Base-by-base conservation (phyloP, 352 stramenopile genomes). In the Phytophthora aleatoria region DNA sequence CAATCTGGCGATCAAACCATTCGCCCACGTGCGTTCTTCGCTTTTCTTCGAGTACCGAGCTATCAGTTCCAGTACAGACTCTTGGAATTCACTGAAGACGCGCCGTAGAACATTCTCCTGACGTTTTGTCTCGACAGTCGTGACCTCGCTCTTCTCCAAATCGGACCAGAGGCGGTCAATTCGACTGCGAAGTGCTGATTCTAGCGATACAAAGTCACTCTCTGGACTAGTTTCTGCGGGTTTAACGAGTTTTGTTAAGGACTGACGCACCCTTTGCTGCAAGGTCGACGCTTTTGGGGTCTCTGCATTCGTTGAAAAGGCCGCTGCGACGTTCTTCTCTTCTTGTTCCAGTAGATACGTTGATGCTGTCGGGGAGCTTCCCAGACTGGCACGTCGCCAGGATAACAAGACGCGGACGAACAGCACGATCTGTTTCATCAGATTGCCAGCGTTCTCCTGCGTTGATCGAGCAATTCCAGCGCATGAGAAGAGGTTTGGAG, bases 401-500 rank as follows among this genome's bases (percentile, higher is more conserved):
- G 68, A 56, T 0, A 84, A 41, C 10, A 85, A 50, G 13, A 81
- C 70, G 30, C 78, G 67, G 13, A 90, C 54, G 12, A 80, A 71
- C 9, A 59, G 61, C 15, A 83, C 75, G 13, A 88, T 51, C 15
- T 74, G 55, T 7, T 42, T 52, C 43, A 77, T 67, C 35, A 69
- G 51, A 27, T 57, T 66, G 11, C 49, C 66, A 27, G 61, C 66
- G 5, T 58, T 67, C 44, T 67, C 50, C 33, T 70, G 66, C 2
- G 66, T 61, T 4, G 49, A 11, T 20, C 60, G 38, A 20, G 50
- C 39, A 27, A 49, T 44, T 38, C 54, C 55, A 30, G 35, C 53
- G 38, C 73, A 75, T 0, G 63, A 60, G 27, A 80, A 87, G 51
- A 91, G 50, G 49, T 85, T 91, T 13, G 82, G 82, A 0, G 80